A percentile compares a stretch with the other conserved stretches of the same genome.
Evolutionary conservation across 257 asterid genomes (phyloP).

Genomic region (Galeopsis tetrahit): DNA sequence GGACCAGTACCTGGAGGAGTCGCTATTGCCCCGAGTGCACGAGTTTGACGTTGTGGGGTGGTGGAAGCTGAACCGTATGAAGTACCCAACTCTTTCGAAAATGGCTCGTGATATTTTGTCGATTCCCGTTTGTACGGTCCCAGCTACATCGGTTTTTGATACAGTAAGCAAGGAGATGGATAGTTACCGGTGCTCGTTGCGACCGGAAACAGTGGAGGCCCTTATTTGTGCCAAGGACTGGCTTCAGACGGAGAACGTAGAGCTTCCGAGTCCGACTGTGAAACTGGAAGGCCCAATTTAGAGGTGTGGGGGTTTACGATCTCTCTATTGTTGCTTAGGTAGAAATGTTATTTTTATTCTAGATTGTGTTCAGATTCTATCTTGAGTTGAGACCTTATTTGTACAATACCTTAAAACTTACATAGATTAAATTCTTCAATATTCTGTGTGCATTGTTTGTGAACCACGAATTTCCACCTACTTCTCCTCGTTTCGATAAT

Average conservation of each 20-base stretch:
- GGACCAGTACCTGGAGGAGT: constrained; percentile 96
- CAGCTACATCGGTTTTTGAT: constrained; percentile 63
- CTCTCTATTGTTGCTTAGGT: background rate
- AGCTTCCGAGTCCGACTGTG: constrained; percentile 43
- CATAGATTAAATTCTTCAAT: constrained; percentile 29
- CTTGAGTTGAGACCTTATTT: constrained; percentile 20
- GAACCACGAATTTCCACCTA: no score
- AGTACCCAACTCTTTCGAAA: constrained; percentile 90
- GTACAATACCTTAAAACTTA: constrained; percentile 38
- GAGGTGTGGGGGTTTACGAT: constrained; percentile 6
- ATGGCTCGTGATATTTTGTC: constrained; percentile 95
- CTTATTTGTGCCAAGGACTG: constrained; percentile 90
- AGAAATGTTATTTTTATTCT: constrained; percentile 30
- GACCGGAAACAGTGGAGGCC: constrained; percentile 93
- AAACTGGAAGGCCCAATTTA: constrained; percentile 82
- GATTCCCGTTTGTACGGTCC: constrained; percentile 77
- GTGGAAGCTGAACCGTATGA: constrained; percentile 86
- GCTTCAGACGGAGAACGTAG: constrained; percentile 63
- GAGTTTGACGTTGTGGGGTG: constrained; percentile 93
- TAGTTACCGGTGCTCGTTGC: constrained; percentile 70
- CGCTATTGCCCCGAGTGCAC: constrained; percentile 80
- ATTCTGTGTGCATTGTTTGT: background rate
- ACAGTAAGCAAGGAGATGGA: constrained; percentile 87
- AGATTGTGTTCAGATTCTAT: constrained; percentile 23
- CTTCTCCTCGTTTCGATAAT: background rate